These are phyloP conservation scores for Boletus sp. DNA, from an alignment of 768 basidiomycete genomes.

Conservation along the genomic window DNA sequence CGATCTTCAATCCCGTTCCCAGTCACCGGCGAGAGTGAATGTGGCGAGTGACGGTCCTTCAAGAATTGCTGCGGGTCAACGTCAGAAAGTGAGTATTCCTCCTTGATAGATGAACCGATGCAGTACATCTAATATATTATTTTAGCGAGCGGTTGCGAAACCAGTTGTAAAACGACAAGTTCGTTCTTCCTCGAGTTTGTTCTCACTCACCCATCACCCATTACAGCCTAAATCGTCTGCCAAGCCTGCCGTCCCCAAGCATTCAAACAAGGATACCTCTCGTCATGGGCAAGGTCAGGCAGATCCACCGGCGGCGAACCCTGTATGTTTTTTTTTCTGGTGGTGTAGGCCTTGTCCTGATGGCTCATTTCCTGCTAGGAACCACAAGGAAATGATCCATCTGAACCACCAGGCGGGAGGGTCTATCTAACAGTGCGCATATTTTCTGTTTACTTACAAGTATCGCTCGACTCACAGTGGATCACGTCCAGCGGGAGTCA, in stretches of 20 bases:
- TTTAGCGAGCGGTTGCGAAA: not conserved
- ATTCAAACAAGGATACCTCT: not conserved
- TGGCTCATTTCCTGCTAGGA: not conserved
- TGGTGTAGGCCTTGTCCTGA: not conserved
- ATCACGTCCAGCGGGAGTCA: not conserved
- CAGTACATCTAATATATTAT: not conserved
- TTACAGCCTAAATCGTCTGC: not conserved
- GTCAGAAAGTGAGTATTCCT: not conserved
- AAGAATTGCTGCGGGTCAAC: not conserved
- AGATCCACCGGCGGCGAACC: not conserved
- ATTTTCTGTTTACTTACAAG: too few relatives aligned
- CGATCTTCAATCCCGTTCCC: not conserved
- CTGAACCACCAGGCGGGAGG: not conserved
- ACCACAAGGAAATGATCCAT: not conserved
- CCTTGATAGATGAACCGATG: not conserved
- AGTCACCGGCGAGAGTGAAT: not conserved
- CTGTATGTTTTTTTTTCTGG: not conserved
- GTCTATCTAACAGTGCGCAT: not conserved
- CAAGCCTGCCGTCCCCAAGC: not conserved
- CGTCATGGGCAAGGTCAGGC: not conserved
- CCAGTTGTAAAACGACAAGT: not conserved
- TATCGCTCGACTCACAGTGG: not conserved
- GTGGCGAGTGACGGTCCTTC: not conserved
- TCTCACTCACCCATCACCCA: not conserved
- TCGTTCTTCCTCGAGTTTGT: not conserved